phyloP scores from a whole-genome alignment of 352 stramenopile species.

The Phytopythium ostracodes region DNA sequence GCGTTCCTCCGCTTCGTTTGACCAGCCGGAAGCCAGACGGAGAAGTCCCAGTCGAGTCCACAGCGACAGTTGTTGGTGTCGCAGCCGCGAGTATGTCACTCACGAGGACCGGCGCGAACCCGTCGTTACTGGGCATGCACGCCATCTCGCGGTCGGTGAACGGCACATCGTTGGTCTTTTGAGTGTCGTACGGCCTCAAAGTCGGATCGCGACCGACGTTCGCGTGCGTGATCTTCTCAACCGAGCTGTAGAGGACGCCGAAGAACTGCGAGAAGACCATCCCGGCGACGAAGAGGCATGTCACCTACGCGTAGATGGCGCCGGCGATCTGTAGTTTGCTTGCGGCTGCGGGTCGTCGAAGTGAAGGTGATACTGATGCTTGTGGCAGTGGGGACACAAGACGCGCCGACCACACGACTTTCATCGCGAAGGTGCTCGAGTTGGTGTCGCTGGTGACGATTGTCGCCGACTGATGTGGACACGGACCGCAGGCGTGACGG shows the following conservation, averaged over 20 bases:
- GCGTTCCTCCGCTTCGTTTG: background rate
- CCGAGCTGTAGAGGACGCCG: background rate
- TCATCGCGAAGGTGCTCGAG: too few relatives aligned
- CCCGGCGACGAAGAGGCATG: background rate
- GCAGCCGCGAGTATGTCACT: background rate
- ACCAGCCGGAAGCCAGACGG: background rate
- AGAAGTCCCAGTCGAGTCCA: background rate
- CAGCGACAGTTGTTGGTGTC: background rate
- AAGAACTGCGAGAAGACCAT: conserved; percentile 19
- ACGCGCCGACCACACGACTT: too few relatives aligned
- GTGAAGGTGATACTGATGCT: too few relatives aligned
- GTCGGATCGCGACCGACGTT: background rate
- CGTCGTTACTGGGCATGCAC: conserved; percentile 6
- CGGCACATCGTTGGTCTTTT: conserved; percentile 6
- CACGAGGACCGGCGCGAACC: background rate
- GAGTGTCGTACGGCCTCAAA: background rate
- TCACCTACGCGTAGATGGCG: background rate
- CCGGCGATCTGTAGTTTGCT: background rate
- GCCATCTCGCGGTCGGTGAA: conserved; percentile 3
- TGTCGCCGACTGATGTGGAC: too few relatives aligned
- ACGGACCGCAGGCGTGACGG: too few relatives aligned
- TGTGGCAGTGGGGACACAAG: too few relatives aligned
- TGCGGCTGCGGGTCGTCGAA: too few relatives aligned
- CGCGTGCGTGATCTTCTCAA: background rate
- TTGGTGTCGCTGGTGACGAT: too few relatives aligned